Conservation (phyloP, 148 eudicot species). For the Rhododendron griersonianum region DNA sequence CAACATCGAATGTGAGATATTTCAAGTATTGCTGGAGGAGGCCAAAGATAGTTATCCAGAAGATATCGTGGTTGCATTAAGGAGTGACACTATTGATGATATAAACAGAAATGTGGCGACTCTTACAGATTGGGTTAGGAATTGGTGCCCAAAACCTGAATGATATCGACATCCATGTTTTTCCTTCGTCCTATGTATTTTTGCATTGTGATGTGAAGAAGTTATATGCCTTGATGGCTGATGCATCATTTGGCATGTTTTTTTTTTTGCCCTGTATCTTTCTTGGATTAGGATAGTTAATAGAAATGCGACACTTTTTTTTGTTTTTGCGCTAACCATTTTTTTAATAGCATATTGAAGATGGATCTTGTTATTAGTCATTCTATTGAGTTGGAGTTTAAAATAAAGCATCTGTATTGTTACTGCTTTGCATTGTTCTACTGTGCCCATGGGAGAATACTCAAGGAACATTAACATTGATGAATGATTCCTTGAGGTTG, state of each 20-base stretch:
- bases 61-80: constrained; percentile 51
- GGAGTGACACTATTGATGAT: constrained; percentile 51
- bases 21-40: constrained; percentile 71
- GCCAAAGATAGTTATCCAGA: constrained; percentile 67
- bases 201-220: not conserved
- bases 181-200: not conserved
- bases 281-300: not conserved
- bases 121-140: constrained; percentile 55
- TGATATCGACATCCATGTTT: not conserved
- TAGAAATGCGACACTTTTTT: not conserved
- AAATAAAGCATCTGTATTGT: no score
- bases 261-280: no score
- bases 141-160: constrained; percentile 35
- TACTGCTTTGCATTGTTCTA: no score
- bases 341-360: not conserved
- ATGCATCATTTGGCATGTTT: no score
- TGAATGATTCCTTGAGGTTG: not conserved
- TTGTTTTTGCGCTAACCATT: no score
- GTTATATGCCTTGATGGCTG: no score
- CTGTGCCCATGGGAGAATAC: not conserved
- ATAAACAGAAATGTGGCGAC: constrained; percentile 49
- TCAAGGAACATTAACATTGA: not conserved
- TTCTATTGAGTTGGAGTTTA: no score
- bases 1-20: constrained; percentile 76
- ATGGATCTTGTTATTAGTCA: not conserved